Conservation (phyloP, 192 early-diverging fungal species). For the Linnemannia zychae region DNA sequence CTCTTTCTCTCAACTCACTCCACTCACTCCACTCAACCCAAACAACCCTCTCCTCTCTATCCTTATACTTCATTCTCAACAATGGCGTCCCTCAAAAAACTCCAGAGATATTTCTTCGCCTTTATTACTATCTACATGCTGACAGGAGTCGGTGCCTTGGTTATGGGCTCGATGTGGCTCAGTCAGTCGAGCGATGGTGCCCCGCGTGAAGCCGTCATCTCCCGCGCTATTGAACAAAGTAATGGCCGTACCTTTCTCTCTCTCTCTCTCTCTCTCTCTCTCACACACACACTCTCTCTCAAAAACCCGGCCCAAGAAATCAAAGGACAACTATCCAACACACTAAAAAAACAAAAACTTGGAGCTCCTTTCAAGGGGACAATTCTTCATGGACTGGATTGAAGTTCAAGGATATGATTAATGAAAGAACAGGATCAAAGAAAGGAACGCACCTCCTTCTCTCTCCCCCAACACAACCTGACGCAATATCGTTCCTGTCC, state of each 20-base stretch:
- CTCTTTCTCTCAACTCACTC: neutral
- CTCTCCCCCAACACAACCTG: too few species aligned
- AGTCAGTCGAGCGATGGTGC: constrained; percentile 41
- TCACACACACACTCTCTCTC: neutral
- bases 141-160: constrained; percentile 33
- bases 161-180: constrained; percentile 43
- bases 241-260: neutral
- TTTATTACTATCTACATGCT: constrained; percentile 39
- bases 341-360: neutral
- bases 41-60: neutral
- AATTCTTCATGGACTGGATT: too few species aligned
- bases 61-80: neutral
- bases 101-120: constrained; percentile 37
- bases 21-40: neutral
- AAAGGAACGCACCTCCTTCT: neutral
- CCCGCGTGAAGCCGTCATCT: constrained; percentile 54
- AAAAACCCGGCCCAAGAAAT: too few species aligned
- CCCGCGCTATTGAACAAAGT: constrained; percentile 44
- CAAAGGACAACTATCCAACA: too few species aligned
- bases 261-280: neutral
- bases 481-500: too few species aligned
- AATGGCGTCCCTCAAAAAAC: constrained; percentile 31
- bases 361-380: too few species aligned
- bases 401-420: too few species aligned
- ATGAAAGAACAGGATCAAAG: too few species aligned